phyloP scores from a whole-genome alignment of 2,329 filamentous ascomycete species.

The Aphanocladium album region DNA sequence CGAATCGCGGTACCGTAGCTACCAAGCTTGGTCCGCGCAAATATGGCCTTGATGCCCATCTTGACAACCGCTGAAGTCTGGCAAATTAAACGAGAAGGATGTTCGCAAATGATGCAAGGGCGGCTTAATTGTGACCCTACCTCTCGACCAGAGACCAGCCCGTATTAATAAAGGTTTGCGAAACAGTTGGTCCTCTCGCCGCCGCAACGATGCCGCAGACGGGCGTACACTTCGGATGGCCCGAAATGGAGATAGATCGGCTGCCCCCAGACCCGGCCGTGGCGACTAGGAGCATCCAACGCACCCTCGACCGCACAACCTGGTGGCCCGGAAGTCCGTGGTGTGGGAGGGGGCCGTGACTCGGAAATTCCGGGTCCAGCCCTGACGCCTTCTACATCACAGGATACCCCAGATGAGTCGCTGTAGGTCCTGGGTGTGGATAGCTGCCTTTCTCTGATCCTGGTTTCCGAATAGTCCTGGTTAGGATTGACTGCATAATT shows the following conservation, averaged over 20 bases:
- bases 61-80: not conserved
- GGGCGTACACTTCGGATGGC: not conserved
- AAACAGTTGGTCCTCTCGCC: not conserved
- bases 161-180: not conserved
- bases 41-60: slow-evolving; percentile 6
- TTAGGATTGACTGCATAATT: not conserved
- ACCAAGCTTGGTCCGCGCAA: slow-evolving; percentile 5
- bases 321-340: not conserved
- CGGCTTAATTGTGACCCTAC: not conserved
- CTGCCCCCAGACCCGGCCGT: not conserved
- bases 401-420: not conserved
- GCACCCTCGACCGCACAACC: not conserved
- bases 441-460: too few species aligned
- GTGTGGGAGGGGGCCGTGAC: not conserved
- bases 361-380: not conserved
- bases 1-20: slow-evolving; percentile 5
- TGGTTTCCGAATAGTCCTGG: too few species aligned
- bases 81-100: not conserved
- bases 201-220: not conserved
- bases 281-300: not conserved
- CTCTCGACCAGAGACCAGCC: not conserved
- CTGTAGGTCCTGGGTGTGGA: not conserved
- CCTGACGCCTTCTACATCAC: not conserved
- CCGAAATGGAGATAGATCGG: not conserved
- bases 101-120: too few species aligned